Conservation (phyloP, 371 early-diverging fungal species). For the Syncephalis plumigaleata region DNA sequence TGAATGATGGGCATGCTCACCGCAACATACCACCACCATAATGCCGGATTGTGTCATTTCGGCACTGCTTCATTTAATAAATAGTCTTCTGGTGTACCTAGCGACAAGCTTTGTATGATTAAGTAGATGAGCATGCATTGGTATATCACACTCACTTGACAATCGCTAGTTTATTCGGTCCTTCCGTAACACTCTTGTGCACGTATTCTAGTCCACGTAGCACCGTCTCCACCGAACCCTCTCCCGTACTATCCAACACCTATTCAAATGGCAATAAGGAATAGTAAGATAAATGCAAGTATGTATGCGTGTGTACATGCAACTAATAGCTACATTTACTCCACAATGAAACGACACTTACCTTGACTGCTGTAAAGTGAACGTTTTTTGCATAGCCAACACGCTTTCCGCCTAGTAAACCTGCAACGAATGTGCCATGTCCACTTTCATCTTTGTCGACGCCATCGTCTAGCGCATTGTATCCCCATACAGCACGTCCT, state of each 20-base stretch:
- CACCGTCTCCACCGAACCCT: constrained; percentile 7
- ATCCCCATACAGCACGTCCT: constrained; percentile 76
- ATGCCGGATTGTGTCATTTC: constrained; percentile 39
- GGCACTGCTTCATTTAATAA: constrained; percentile 44
- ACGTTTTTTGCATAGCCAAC: constrained; percentile 58
- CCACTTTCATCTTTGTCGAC: constrained; percentile 56
- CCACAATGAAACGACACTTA: too few relatives aligned
- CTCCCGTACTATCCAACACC: constrained; percentile 17
- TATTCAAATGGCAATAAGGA: too few relatives aligned
- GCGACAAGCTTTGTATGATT: constrained; percentile 25
- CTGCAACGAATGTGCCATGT: constrained; percentile 69
- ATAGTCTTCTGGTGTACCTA: constrained; percentile 42
- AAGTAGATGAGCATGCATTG: constrained; percentile 32
- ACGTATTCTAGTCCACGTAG: constrained; percentile 9
- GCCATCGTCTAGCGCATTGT: constrained; percentile 42
- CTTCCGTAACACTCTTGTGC: constrained; percentile 10
- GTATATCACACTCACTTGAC: constrained; percentile 15
- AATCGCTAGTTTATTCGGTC: constrained; percentile 19
- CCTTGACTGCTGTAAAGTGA: constrained; percentile 34
- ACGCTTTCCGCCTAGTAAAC: constrained; percentile 37
- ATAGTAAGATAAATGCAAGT: too few relatives aligned
- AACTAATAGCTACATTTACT: too few relatives aligned
- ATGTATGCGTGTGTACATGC: too few relatives aligned
- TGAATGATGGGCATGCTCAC: neutral
- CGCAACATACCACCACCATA: neutral